A percentile compares a stretch with the other conserved stretches of the same genome.
Conservation (phyloP, 2,329 filamentous ascomycete species). For the Curvularia sp. region DNA sequence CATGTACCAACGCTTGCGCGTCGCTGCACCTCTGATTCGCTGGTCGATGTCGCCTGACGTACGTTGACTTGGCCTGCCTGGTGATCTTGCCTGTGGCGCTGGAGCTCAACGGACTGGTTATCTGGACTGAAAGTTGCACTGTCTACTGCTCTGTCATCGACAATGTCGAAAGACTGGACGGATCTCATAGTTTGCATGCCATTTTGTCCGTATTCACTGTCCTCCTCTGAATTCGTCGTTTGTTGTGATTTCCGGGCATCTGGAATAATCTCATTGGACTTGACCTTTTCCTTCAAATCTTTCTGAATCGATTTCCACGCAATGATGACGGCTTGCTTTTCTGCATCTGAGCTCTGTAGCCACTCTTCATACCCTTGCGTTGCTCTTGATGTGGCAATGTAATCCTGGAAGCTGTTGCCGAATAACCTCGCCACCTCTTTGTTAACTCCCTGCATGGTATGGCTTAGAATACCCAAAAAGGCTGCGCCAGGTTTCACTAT, state of each 20-base stretch:
- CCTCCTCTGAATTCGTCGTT: neutral
- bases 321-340: neutral
- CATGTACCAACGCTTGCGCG: no score
- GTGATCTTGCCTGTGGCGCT: no score
- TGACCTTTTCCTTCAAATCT: neutral
- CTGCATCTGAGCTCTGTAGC: neutral
- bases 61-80: no score
- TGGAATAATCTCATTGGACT: neutral
- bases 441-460: neutral
- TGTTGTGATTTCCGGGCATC: neutral
- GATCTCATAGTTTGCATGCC: neutral
- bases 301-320: neutral
- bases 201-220: neutral
- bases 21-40: no score
- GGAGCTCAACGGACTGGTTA: no score
- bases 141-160: no score
- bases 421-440: neutral
- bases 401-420: neutral
- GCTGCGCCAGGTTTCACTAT: neutral
- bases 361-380: neutral
- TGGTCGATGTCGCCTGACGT: no score
- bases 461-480: neutral
- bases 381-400: neutral
- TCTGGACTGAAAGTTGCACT: no score
- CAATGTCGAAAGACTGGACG: no score